These are phyloP conservation scores for Sugiyamaella qingdaonensis DNA, from an alignment of 805 yeast genomes.

Conservation along the genomic window DNA sequence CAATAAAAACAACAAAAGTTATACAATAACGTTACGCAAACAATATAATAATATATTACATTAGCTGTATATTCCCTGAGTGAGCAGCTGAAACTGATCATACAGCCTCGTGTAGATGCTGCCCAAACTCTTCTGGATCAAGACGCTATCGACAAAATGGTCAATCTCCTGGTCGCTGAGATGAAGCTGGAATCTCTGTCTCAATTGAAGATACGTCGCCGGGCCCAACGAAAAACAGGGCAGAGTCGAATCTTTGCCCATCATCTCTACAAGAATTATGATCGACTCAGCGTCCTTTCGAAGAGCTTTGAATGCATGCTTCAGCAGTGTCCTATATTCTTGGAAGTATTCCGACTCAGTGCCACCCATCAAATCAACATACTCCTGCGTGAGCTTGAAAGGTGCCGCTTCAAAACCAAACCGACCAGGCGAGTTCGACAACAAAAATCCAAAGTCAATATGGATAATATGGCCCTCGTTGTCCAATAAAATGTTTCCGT, in stretches of 20 bases:
- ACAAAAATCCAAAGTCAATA: conserved; percentile 90
- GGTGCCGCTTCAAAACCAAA: conserved; percentile 98
- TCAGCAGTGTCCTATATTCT: conserved; percentile 59
- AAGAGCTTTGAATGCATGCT: conserved; percentile 67
- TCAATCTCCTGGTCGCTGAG: conserved; percentile 69
- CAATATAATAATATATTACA: conserved; percentile 3
- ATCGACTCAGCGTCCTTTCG: conserved; percentile 71
- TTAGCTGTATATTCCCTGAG: conserved; percentile 80
- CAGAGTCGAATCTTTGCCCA: conserved; percentile 85
- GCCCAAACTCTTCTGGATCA: conserved; percentile 79
- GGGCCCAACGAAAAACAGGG: conserved; percentile 92
- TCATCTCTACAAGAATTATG: conserved; percentile 80
- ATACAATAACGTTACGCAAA: no score
- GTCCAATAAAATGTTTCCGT: conserved; percentile 96
- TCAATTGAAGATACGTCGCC: conserved; percentile 70
- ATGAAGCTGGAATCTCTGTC: conserved; percentile 73
- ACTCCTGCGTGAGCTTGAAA: conserved; percentile 85
- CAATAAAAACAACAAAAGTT: no score
- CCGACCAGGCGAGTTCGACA: conserved; percentile 94
- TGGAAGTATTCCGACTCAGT: conserved; percentile 54
- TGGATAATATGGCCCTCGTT: conserved; percentile 86
- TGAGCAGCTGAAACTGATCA: conserved; percentile 89
- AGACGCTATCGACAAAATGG: conserved; percentile 66
- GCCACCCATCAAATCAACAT: conserved; percentile 86
- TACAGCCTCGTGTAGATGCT: conserved; percentile 87